Evolutionary conservation across 495 filamentous ascomycete genomes (phyloP), one percentile per base, ranked within the genome.

Genomic region (Talaromyces adpressus): DNA sequence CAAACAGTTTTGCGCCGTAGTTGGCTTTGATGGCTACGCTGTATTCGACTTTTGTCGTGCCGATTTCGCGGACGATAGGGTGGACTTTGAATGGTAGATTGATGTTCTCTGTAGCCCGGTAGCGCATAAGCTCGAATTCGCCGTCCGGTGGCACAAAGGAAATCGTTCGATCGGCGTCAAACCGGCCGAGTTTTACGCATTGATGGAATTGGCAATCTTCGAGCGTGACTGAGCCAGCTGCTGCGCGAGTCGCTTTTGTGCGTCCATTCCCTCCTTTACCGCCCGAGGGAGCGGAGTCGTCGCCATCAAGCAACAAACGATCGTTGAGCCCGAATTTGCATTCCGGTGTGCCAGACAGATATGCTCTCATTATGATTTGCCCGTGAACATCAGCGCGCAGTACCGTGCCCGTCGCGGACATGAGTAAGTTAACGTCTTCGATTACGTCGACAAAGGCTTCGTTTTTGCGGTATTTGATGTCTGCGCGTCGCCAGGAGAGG

Each of bases 311-410:
- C 0, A 97, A 84, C 4, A 99, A 82, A 0, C 94, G 91, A 73
- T 99, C 95, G 73, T 99, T 99, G 41, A 99, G 87, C 5, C 95
- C 95, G 69, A 99, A 99, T 77, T 99, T 99, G 83, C 95, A 99
- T 76, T 99, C 95, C 3, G 95, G 95, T 0, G 93, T 98, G 23
- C 95, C 95, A 57, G 89, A 88, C 32, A 99, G 89, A 70, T 99
- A 99, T 63, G 95, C 95, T 60, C 95, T 93, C 95, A 99, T 99
- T 67, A 98, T 85, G 69, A 99, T 98, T 72, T 97, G 92, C 36
- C 95, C 95, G 64, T 91, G 96, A 60, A 99, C 95, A 70, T 99
- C 95, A 65, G 95, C 95, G 67, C 95, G 91, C 16, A 99, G 88
- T 9, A 98, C 91, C 27, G 92, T 94, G 22, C 95, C 94, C 4